phyloP scores from a whole-genome alignment of 306 rosid species.

The Quercus dentata region DNA sequence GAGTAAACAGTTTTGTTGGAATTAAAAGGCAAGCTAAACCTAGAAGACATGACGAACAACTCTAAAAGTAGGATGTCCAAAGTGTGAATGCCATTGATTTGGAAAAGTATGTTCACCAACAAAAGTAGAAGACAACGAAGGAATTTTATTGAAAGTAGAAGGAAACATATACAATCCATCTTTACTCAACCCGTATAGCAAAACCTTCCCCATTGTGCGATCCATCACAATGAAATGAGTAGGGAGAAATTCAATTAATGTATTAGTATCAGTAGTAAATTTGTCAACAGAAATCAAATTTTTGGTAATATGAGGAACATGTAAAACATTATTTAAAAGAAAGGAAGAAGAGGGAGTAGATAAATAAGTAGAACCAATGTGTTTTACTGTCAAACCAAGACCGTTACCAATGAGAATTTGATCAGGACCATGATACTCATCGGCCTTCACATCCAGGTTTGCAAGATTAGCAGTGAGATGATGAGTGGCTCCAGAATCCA shows the following conservation, averaged over 20 bases:
- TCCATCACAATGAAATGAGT: neutral
- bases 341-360: neutral
- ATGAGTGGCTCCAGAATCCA: neutral
- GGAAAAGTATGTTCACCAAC: too few species aligned
- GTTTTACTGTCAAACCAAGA: too few species aligned
- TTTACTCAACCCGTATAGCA: neutral
- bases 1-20: too few species aligned
- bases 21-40: too few species aligned
- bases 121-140: too few species aligned
- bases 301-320: neutral
- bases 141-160: too few species aligned
- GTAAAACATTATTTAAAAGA: neutral
- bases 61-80: too few species aligned
- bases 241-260: neutral
- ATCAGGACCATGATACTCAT: neutral
- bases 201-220: too few species aligned
- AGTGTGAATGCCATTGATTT: too few species aligned
- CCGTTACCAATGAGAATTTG: neutral
- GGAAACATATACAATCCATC: neutral
- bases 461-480: neutral
- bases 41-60: too few species aligned
- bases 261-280: neutral
- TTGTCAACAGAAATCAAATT: neutral
- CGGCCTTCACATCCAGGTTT: neutral
- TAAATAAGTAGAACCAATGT: neutral